These are phyloP conservation scores for Trametes gibbosa DNA, from an alignment of 768 basidiomycete genomes.

Conservation along the genomic window DNA sequence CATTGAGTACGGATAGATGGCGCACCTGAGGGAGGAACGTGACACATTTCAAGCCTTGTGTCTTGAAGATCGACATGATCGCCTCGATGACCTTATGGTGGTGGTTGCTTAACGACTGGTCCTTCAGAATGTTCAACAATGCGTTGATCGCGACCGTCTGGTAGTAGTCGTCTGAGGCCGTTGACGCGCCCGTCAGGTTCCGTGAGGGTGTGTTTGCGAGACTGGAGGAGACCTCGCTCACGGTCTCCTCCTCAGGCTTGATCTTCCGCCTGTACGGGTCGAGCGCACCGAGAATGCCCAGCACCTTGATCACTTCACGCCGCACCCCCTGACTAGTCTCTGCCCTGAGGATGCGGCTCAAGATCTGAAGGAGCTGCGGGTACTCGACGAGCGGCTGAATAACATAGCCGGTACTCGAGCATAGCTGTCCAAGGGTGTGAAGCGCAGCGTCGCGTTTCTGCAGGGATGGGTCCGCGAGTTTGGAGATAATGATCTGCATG, in stretches of 20 bases:
- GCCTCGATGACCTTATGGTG: slow-evolving; percentile 96
- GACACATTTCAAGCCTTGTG: slow-evolving; percentile 94
- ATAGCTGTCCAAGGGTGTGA: slow-evolving; percentile 91
- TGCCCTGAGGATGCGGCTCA: slow-evolving; percentile 81
- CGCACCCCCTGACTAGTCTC: slow-evolving; percentile 70
- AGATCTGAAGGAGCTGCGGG: slow-evolving; percentile 82
- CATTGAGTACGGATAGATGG: background rate
- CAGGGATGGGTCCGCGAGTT: slow-evolving; percentile 85
- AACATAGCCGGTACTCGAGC: slow-evolving; percentile 94
- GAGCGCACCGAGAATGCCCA: slow-evolving; percentile 93
- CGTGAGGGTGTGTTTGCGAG: slow-evolving; percentile 63
- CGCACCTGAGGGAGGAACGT: slow-evolving; percentile 89
- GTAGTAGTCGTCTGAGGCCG: slow-evolving; percentile 91
- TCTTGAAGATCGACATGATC: slow-evolving; percentile 98
- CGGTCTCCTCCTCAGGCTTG: slow-evolving; percentile 62
- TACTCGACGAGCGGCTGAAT: slow-evolving; percentile 88
- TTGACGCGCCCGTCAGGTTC: slow-evolving; percentile 55
- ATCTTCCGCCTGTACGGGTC: slow-evolving; percentile 93
- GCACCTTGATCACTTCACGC: slow-evolving; percentile 89
- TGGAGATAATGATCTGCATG: slow-evolving; percentile 86
- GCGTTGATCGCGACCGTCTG: slow-evolving; percentile 93
- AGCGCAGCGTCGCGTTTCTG: slow-evolving; percentile 93
- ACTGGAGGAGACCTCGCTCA: slow-evolving; percentile 42
- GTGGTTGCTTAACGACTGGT: slow-evolving; percentile 79
- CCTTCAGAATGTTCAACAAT: slow-evolving; percentile 82